Conservation (phyloP, 2,329 filamentous ascomycete species). For the Arthrobotrys conoides region DNA sequence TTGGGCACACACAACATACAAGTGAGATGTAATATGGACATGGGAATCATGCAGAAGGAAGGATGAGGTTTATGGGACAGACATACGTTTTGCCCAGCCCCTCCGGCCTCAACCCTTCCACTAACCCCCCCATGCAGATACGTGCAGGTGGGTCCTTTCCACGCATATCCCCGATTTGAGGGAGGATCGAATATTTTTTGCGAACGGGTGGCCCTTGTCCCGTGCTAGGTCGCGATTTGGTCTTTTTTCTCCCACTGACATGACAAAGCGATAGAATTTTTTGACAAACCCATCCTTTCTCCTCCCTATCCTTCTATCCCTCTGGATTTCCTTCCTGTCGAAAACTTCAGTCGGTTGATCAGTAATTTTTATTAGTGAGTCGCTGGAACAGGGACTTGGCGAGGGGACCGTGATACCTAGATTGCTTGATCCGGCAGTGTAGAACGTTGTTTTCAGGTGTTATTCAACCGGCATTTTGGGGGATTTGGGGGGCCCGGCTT, state of each 20-base stretch:
- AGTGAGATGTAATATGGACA: neutral
- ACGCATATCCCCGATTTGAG: constrained; percentile 43
- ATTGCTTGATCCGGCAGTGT: constrained; percentile 16
- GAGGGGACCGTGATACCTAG: constrained; percentile 10
- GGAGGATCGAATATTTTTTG: constrained; percentile 32
- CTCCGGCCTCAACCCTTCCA: neutral
- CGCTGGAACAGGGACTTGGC: neutral
- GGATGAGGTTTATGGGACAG: neutral
- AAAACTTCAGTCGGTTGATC: neutral
- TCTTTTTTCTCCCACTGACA: neutral
- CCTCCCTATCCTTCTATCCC: neutral
- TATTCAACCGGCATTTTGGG: constrained; percentile 3
- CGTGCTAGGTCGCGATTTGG: constrained; percentile 34
- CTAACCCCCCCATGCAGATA: constrained; percentile 7
- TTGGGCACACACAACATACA: no score
- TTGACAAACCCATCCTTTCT: neutral
- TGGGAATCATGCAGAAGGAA: neutral
- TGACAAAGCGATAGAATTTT: neutral
- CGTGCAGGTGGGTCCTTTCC: constrained; percentile 24
- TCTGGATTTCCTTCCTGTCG: no score
- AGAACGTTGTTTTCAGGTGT: neutral
- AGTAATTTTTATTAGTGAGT: neutral
- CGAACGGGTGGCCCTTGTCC: constrained; percentile 32
- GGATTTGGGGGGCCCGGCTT: neutral
- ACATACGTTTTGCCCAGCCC: constrained; percentile 4